phyloP scores from a whole-genome alignment of 1,284 basidiomycete species.

The Neolentinus lepideus region DNA sequence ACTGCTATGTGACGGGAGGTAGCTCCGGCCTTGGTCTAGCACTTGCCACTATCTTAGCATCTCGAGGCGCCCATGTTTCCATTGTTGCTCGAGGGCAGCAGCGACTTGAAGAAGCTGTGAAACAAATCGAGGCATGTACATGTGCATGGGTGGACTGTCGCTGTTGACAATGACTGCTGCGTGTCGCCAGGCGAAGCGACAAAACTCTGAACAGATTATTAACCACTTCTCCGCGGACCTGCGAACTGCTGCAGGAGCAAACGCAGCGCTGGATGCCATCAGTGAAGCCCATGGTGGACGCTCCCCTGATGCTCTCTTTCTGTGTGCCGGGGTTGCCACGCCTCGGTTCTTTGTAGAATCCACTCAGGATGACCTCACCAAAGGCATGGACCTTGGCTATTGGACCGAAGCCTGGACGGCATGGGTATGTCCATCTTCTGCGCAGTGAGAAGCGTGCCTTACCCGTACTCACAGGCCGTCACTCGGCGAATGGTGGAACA shows the following conservation, averaged over 20 bases:
- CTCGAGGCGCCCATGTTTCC: slow-evolving; percentile 72
- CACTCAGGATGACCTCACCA: slow-evolving; percentile 48
- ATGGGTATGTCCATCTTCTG: slow-evolving; percentile 42
- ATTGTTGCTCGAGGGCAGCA: slow-evolving; percentile 70
- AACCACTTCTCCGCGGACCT: slow-evolving; percentile 60
- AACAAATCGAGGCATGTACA: slow-evolving; percentile 51
- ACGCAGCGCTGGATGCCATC: slow-evolving; percentile 55
- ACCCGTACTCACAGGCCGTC: slow-evolving; percentile 42
- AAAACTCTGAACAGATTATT: slow-evolving; percentile 49
- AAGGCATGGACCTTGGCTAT: slow-evolving; percentile 58
- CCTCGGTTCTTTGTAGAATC: slow-evolving; percentile 74
- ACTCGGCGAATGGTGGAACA: slow-evolving; percentile 64
- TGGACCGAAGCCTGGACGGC: slow-evolving; percentile 77
- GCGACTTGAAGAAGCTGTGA: slow-evolving; percentile 53
- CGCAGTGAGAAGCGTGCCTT: background rate
- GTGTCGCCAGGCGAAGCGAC: slow-evolving; percentile 31
- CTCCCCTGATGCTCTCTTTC: slow-evolving; percentile 69
- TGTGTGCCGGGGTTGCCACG: slow-evolving; percentile 67
- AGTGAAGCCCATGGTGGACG: slow-evolving; percentile 42
- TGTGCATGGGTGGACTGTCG: too few relatives aligned
- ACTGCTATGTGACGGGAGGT: slow-evolving; percentile 77
- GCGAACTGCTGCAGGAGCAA: slow-evolving; percentile 38
- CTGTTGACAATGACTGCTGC: background rate
- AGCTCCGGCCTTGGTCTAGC: slow-evolving; percentile 75
- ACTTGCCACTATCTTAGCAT: slow-evolving; percentile 62